A percentile compares a stretch with the other conserved stretches of the same genome.
Evolutionary conservation across 345 rosid species (phyloP).

Genomic region (Anacardium occidentale): DNA sequence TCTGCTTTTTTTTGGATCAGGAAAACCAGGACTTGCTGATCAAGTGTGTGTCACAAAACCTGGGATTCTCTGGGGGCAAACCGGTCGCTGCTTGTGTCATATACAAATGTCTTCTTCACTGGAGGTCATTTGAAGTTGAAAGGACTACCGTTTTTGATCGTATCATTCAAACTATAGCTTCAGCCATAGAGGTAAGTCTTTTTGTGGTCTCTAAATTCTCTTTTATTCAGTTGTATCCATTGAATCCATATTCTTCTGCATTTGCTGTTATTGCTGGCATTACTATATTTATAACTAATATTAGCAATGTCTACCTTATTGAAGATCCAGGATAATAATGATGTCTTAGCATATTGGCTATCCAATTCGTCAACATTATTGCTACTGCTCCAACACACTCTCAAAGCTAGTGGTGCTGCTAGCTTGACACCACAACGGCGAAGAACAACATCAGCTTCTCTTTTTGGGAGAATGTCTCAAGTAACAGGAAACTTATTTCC

Average conservation of each 20-base stretch:
- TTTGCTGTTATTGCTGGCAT: constrained; percentile 16
- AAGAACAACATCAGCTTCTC: constrained; percentile 82
- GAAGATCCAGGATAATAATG: constrained; percentile 86
- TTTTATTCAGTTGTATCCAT: constrained; percentile 1
- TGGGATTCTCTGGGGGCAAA: constrained; percentile 86
- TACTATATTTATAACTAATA: constrained; percentile 19
- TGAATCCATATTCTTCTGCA: background rate
- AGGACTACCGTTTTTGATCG: constrained; percentile 93
- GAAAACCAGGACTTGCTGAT: constrained; percentile 89
- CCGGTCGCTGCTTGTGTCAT: constrained; percentile 95
- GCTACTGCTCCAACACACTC: constrained; percentile 87
- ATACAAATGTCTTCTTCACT: constrained; percentile 93
- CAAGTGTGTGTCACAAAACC: constrained; percentile 85
- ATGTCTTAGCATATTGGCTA: constrained; percentile 85
- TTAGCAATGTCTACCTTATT: constrained; percentile 25
- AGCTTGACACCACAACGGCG: constrained; percentile 96
- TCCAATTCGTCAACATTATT: constrained; percentile 89
- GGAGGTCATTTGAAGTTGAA: constrained; percentile 99
- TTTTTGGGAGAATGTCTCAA: constrained; percentile 98
- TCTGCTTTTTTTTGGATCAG: constrained; percentile 43
- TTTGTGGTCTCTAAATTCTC: background rate
- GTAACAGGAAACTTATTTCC: constrained; percentile 42
- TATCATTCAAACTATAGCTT: constrained; percentile 90
- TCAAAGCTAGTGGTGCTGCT: constrained; percentile 97
- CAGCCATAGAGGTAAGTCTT: constrained; percentile 70